Percentiles rank a stretch among this genome's conserved stretches.
These are phyloP conservation scores for Clavariopsis aquatica DNA, from an alignment of 495 filamentous ascomycete species.

Conservation along the genomic window DNA sequence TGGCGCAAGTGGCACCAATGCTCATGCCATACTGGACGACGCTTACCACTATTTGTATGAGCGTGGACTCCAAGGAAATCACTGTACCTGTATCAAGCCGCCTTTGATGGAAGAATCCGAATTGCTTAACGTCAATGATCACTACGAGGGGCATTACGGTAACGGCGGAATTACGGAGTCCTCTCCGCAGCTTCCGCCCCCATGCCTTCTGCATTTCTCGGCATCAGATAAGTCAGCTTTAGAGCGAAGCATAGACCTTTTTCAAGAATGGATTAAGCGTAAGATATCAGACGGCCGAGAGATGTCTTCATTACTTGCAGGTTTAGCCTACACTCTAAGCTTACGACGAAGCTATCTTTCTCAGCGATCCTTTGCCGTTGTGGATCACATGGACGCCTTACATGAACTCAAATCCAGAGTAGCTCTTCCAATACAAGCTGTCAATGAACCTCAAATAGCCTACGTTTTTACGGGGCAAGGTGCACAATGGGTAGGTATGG, in stretches of 20 bases:
- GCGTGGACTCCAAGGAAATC: background rate
- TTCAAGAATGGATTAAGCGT: background rate
- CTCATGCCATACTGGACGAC: constrained; percentile 26
- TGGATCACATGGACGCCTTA: background rate
- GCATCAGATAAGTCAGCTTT: background rate
- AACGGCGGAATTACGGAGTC: background rate
- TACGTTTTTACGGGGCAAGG: constrained; percentile 6
- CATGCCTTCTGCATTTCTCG: background rate
- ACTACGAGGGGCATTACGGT: background rate
- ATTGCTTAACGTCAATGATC: background rate
- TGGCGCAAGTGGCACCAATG: constrained; percentile 44
- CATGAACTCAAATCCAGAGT: background rate
- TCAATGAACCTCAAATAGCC: background rate
- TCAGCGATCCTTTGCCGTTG: background rate
- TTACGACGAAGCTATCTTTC: background rate
- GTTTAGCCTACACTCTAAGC: constrained; percentile 1
- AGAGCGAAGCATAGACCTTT: background rate
- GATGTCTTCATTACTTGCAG: background rate
- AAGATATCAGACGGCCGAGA: background rate
- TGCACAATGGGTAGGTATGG: background rate
- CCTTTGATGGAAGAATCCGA: background rate
- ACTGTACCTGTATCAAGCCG: background rate
- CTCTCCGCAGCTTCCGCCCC: background rate
- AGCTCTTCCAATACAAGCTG: background rate
- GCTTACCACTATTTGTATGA: background rate